These are phyloP conservation scores for Striga hermonthica DNA, from an alignment of 305 asterid species.

Conservation along the genomic window DNA sequence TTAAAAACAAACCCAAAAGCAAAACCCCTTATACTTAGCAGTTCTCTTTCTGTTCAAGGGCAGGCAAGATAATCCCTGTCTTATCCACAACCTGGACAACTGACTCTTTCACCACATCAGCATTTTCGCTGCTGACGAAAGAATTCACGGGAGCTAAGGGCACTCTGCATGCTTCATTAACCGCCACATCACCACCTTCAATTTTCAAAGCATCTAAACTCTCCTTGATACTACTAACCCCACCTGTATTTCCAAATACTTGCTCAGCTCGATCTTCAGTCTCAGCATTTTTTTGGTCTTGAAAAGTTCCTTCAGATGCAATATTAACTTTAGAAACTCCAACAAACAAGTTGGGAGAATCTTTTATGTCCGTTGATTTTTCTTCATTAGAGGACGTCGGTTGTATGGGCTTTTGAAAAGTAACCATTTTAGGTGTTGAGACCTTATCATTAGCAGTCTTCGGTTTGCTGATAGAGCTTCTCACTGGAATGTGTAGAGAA, in stretches of 20 bases:
- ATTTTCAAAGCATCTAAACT: too few relatives aligned
- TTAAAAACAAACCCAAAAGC: constrained; percentile 14
- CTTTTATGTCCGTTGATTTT: background rate
- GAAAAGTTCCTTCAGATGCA: too few relatives aligned
- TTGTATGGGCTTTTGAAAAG: constrained; percentile 37
- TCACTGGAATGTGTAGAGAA: constrained; percentile 38
- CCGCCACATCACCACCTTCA: constrained; percentile 18
- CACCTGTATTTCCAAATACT: too few relatives aligned
- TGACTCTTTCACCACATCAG: constrained; percentile 32
- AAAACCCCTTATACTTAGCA: constrained; percentile 12
- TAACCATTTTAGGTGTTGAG: constrained; percentile 37
- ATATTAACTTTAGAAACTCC: too few relatives aligned
- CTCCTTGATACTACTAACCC: too few relatives aligned
- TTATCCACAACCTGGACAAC: constrained; percentile 31
- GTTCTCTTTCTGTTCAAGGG: constrained; percentile 42
- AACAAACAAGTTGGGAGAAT: too few relatives aligned
- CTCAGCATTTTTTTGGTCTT: too few relatives aligned
- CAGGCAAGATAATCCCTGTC: constrained; percentile 32
- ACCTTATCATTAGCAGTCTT: constrained; percentile 45
- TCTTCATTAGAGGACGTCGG: constrained; percentile 36
- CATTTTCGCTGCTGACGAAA: constrained; percentile 23
- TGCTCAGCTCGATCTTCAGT: too few relatives aligned
- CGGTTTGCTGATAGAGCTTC: constrained; percentile 50
- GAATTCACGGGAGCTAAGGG: constrained; percentile 46
- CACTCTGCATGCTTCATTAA: constrained; percentile 32